phyloP scores from a whole-genome alignment of 2,329 filamentous ascomycete genomes.

The Atkinsonella texensis region DNA sequence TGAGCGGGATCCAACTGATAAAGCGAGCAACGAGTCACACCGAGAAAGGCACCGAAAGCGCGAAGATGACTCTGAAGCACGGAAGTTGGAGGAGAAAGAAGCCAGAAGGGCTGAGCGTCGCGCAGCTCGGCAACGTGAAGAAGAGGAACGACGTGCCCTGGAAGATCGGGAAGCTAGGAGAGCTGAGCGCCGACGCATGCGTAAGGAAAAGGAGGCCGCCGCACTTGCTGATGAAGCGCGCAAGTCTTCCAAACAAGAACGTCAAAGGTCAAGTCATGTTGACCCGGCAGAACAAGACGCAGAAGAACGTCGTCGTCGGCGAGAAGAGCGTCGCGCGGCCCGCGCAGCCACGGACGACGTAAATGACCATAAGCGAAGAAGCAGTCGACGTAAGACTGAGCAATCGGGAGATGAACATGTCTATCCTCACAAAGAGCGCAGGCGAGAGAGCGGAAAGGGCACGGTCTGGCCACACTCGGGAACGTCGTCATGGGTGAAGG shows the following conservation, averaged over 20 bases:
- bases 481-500: conserved; percentile 55
- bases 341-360: conserved; percentile 29
- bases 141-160: conserved; percentile 34
- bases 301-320: conserved; percentile 41
- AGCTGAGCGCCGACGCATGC: conserved; percentile 35
- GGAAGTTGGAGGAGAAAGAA: conserved; percentile 44
- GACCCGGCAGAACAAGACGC: conserved; percentile 36
- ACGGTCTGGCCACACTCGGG: conserved; percentile 49
- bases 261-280: conserved; percentile 33
- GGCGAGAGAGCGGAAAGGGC: conserved; percentile 22
- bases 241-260: conserved; percentile 33
- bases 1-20: conserved; percentile 32
- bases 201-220: conserved; percentile 36
- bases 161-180: conserved; percentile 38
- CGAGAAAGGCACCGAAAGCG: conserved; percentile 42
- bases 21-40: conserved; percentile 36
- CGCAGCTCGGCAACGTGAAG: conserved; percentile 35
- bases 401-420: conserved; percentile 32
- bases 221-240: conserved; percentile 33
- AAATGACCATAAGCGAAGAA: conserved; percentile 19
- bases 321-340: conserved; percentile 37
- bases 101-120: conserved; percentile 43
- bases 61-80: conserved; percentile 44
- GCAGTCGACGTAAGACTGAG: conserved; percentile 29
- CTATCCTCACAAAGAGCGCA: conserved; percentile 27